Conservation (phyloP, 2,329 filamentous ascomycete genomes). For the Talaromyces sp. region DNA sequence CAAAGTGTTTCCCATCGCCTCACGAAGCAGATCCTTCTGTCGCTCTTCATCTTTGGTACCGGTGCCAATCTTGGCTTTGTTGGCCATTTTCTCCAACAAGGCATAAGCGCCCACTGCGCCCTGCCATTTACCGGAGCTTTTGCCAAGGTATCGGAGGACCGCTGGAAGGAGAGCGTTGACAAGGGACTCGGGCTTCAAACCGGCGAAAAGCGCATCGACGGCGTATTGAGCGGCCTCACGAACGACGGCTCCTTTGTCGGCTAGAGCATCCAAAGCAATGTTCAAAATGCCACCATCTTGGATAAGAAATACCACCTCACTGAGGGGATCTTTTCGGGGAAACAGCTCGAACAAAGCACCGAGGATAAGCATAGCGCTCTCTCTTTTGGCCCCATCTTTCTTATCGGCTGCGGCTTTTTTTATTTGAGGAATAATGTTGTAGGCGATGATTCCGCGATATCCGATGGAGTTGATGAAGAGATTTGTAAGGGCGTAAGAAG, state of each 20-base stretch:
- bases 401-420: conserved; percentile 85
- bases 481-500: conserved; percentile 62
- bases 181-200: conserved; percentile 76
- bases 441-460: conserved; percentile 59
- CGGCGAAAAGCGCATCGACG: conserved; percentile 79
- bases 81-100: conserved; percentile 86
- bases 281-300: conserved; percentile 72
- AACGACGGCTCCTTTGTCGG: conserved; percentile 86
- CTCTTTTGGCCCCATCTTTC: conserved; percentile 80
- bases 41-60: conserved; percentile 80
- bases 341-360: conserved; percentile 92
- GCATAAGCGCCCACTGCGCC: conserved; percentile 83
- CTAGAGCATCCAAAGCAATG: conserved; percentile 74
- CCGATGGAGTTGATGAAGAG: conserved; percentile 64
- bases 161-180: conserved; percentile 77
- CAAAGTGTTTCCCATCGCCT: conserved; percentile 76
- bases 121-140: conserved; percentile 93
- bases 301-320: conserved; percentile 77
- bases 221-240: conserved; percentile 92
- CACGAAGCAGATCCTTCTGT: conserved; percentile 84
- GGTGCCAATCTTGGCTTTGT: conserved; percentile 83
- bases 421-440: conserved; percentile 61
- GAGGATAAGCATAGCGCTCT: conserved; percentile 91
- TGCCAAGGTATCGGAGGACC: conserved; percentile 71
- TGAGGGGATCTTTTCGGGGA: conserved; percentile 69